phyloP scores from a whole-genome alignment of 2,329 filamentous ascomycete genomes.

The Simplicillium aogashimaense region DNA sequence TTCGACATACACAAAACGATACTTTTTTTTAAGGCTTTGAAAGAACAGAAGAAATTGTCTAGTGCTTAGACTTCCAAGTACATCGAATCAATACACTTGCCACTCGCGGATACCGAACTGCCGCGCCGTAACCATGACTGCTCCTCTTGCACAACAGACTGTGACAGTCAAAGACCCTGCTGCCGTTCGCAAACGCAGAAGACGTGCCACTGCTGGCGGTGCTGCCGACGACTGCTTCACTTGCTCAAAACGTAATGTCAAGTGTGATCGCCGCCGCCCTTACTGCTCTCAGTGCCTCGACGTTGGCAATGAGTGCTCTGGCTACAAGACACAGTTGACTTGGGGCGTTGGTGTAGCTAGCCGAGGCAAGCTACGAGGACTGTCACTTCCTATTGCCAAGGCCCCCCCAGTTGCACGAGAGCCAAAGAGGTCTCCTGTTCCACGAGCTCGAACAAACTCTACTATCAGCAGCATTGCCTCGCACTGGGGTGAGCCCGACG shows the following conservation, averaged over 20 bases:
- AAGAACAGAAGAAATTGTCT: too few relatives aligned
- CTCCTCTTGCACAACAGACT: conserved; percentile 32
- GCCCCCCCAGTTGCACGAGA: conserved; percentile 42
- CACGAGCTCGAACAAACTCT: conserved; percentile 36
- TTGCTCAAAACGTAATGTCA: conserved; percentile 71
- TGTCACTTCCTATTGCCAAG: conserved; percentile 65
- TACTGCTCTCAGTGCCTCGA: conserved; percentile 95
- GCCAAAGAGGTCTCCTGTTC: conserved; percentile 34
- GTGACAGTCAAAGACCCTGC: conserved; percentile 38
- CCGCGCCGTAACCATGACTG: conserved; percentile 31
- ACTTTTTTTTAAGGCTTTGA: too few relatives aligned
- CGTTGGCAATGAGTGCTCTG: conserved; percentile 83
- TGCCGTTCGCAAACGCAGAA: conserved; percentile 61
- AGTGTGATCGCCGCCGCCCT: conserved; percentile 84
- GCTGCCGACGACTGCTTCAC: conserved; percentile 93
- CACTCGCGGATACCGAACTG: too few relatives aligned
- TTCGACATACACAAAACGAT: too few relatives aligned
- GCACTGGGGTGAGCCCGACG: conserved; percentile 21
- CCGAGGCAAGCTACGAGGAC: conserved; percentile 82
- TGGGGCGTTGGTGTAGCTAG: conserved; percentile 96
- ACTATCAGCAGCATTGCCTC: conserved; percentile 20
- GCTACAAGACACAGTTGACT: conserved; percentile 93
- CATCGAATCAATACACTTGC: too few relatives aligned
- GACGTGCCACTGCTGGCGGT: conserved; percentile 79
- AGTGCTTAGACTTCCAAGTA: too few relatives aligned